Evolutionary conservation across 176 grass and related monocot genomes (phyloP), one percentile per base, ranked within the genome.

Genomic region (Eleusine indica): DNA sequence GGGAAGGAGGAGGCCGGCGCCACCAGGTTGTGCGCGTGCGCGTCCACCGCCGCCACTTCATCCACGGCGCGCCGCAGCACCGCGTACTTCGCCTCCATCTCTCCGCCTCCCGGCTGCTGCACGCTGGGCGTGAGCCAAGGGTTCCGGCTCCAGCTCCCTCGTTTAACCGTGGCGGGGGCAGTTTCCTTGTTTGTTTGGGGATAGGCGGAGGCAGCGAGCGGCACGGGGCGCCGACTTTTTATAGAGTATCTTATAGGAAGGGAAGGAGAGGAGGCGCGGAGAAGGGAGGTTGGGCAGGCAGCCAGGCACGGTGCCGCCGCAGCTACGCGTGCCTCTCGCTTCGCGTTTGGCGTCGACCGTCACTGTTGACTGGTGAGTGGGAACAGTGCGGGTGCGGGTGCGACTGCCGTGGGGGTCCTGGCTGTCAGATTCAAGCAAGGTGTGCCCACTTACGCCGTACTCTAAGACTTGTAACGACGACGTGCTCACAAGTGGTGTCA

Each of bases 11-110:
- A 96, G 52, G 47, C 87, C 17, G 32, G 47, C 70, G 16, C 79
- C 48, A 92, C 93, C 53, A 98, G 88, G 79, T 84, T 98, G 89
- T 94, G 93, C 75, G 93, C 96, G 87, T 98, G 96, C 73, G 73
- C 93, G 53, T 98, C 96, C 80, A 98, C 91, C 74, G 83, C 93
- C 70, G 85, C 60, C 53, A 90, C 78, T 49, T 48, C 53, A 19
- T 93, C 89, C 87, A 83, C 91, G 52, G 93, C 89, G 74, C 78
- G 79, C 60, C 82, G 83, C 85, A 98, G 83, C 71, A 70, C 87
- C 78, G 89, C 85, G 83, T 90, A 92, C 75, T 54, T 94, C 22
- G 80, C 82, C 64, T 82, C 90, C 87, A 90, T 92, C 49, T 44
- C 62, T 61, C 10, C 21, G 0, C 60, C 25, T n/a, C 70, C 15